A percentile compares a stretch with the other conserved stretches of the same genome.
These are phyloP conservation scores for Penicillium nordicum DNA, from an alignment of 2,329 filamentous ascomycete species.

Conservation along the genomic window DNA sequence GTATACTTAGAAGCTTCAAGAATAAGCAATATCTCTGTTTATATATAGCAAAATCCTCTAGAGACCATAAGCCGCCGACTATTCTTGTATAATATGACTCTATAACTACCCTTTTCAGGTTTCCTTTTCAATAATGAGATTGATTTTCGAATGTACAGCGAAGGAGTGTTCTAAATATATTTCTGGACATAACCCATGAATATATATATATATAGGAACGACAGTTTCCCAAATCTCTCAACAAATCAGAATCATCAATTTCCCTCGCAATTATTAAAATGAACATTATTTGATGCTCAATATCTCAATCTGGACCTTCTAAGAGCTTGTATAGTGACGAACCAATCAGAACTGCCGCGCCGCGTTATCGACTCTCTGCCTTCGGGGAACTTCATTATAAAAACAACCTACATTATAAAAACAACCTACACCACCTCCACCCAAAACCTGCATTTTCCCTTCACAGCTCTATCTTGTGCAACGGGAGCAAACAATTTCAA, in stretches of 20 bases:
- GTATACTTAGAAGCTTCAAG: too few relatives aligned
- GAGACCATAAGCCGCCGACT: too few relatives aligned
- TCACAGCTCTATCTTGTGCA: background rate
- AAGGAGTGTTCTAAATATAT: too few relatives aligned
- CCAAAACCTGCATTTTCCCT: background rate
- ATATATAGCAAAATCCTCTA: too few relatives aligned
- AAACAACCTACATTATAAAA: background rate
- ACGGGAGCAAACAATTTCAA: conserved; percentile 3
- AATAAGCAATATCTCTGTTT: too few relatives aligned
- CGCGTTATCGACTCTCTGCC: conserved; percentile 25
- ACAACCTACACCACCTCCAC: background rate
- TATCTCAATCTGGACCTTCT: background rate
- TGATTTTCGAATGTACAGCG: too few relatives aligned
- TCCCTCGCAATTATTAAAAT: background rate
- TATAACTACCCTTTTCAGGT: too few relatives aligned
- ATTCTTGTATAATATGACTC: too few relatives aligned
- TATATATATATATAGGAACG: too few relatives aligned
- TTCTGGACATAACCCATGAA: too few relatives aligned
- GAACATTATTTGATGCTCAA: background rate
- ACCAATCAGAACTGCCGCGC: conserved; percentile 11
- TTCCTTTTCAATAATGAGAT: too few relatives aligned
- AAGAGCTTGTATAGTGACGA: background rate
- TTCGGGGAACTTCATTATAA: conserved; percentile 2
- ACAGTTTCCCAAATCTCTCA: too few relatives aligned
- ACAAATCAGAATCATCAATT: background rate